A percentile compares a stretch with the other conserved stretches of the same genome.
These are phyloP conservation scores for Brasenia schreberi DNA, from an alignment of 164 flowering plant species.

Conservation along the genomic window DNA sequence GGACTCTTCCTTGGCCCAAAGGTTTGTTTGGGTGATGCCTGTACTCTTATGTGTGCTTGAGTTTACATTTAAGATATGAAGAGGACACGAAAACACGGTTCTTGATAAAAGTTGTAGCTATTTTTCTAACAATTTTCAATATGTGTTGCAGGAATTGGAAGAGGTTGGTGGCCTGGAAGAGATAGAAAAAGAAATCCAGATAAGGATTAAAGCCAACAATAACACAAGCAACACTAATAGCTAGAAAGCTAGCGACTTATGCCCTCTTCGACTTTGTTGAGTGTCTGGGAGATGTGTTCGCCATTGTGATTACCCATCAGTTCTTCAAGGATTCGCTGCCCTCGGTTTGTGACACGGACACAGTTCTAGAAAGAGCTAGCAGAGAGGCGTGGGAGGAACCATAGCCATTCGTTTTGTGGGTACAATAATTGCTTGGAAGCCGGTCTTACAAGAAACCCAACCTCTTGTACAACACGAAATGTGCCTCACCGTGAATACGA, in stretches of 20 bases:
- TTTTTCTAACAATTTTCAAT: background rate
- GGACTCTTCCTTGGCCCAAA: constrained; percentile 89
- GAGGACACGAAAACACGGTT: background rate
- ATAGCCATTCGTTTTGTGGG: too few relatives aligned
- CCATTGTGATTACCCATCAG: too few relatives aligned
- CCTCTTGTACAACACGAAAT: too few relatives aligned
- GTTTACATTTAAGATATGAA: background rate
- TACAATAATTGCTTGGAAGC: too few relatives aligned
- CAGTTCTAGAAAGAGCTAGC: too few relatives aligned
- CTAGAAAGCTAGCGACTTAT: background rate
- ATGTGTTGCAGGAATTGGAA: constrained; percentile 57
- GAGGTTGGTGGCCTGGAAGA: constrained; percentile 72
- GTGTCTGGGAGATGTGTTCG: too few relatives aligned
- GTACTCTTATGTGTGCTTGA: background rate
- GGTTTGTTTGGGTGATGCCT: constrained; percentile 15
- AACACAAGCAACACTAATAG: constrained; percentile 5
- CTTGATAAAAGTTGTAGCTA: too few relatives aligned
- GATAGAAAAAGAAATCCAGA: constrained; percentile 52
- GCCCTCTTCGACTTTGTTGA: background rate
- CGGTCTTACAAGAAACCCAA: too few relatives aligned
- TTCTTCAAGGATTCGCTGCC: too few relatives aligned
- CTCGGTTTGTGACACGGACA: too few relatives aligned
- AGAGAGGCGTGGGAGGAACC: too few relatives aligned
- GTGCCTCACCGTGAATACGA: too few relatives aligned
- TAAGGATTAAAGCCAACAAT: constrained; percentile 23